These are phyloP conservation scores for Cnidoscolus chayamansa DNA, from an alignment of 441 rosid genomes.

Conservation along the genomic window DNA sequence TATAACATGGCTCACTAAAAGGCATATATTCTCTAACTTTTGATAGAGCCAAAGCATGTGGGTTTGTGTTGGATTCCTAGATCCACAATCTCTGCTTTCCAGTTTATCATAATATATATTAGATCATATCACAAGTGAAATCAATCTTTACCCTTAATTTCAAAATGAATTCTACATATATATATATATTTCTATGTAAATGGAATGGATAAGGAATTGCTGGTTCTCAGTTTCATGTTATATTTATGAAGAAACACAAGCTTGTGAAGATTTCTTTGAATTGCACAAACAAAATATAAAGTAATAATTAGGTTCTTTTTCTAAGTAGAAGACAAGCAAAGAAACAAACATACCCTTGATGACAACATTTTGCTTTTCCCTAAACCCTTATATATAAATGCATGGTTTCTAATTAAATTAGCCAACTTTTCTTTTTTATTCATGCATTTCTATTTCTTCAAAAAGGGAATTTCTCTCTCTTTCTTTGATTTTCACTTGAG, in stretches of 20 bases:
- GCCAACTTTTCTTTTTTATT: too few relatives aligned
- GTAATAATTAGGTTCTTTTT: too few relatives aligned
- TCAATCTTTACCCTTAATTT: not conserved
- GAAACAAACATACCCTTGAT: slow-evolving; percentile 55
- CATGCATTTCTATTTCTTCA: too few relatives aligned
- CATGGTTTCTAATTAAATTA: slow-evolving; percentile 9
- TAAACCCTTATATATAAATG: not conserved
- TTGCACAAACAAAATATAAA: too few relatives aligned
- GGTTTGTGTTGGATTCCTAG: slow-evolving; percentile 48
- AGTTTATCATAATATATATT: slow-evolving; percentile 21
- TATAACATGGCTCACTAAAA: slow-evolving; percentile 26
- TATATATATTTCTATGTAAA: too few relatives aligned
- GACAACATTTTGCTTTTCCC: slow-evolving; percentile 64
- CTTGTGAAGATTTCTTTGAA: too few relatives aligned
- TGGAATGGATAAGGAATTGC: too few relatives aligned
- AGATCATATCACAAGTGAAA: not conserved
- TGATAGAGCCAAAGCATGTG: slow-evolving; percentile 50
- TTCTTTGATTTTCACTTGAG: too few relatives aligned
- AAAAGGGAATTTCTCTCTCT: too few relatives aligned
- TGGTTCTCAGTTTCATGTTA: too few relatives aligned
- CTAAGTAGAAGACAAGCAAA: slow-evolving; percentile 36
- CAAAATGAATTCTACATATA: too few relatives aligned
- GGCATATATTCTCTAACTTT: slow-evolving; percentile 58
- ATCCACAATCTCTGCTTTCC: slow-evolving; percentile 47
- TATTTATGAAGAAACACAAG: too few relatives aligned